Evolutionary conservation across 1,284 basidiomycete genomes (phyloP).

Genomic region (Ganoderma lingzhi): DNA sequence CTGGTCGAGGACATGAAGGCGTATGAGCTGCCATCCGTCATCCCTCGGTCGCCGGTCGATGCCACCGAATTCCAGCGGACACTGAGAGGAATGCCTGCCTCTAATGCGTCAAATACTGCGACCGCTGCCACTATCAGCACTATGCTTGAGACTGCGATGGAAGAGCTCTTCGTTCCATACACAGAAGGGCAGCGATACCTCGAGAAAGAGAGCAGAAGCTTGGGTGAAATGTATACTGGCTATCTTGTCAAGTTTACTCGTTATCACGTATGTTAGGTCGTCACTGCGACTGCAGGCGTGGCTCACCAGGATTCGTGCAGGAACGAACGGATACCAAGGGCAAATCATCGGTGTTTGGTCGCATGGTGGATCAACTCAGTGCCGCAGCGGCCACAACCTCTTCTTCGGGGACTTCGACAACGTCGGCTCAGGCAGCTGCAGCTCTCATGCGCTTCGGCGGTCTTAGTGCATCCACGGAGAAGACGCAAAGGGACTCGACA

Average conservation of each 20-base stretch:
- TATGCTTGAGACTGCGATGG: conserved; percentile 95
- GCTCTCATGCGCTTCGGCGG: conserved; percentile 86
- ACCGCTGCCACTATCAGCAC: conserved; percentile 71
- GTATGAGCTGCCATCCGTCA: conserved; percentile 83
- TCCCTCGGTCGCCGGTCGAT: conserved; percentile 68
- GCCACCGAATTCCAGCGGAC: conserved; percentile 65
- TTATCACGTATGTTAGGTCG: conserved; percentile 78
- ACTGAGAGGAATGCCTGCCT: conserved; percentile 53
- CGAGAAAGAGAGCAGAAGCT: conserved; percentile 89
- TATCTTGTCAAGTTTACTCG: conserved; percentile 83
- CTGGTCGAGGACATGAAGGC: conserved; percentile 94
- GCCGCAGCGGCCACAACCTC: conserved; percentile 75
- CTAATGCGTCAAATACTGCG: conserved; percentile 45
- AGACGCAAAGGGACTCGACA: conserved; percentile 57
- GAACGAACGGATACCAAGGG: conserved; percentile 76
- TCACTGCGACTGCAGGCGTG: background rate
- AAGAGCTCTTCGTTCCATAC: conserved; percentile 96
- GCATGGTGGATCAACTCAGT: conserved; percentile 92
- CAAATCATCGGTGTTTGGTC: conserved; percentile 89
- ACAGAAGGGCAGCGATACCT: conserved; percentile 93
- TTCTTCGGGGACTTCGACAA: conserved; percentile 64
- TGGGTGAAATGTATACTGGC: conserved; percentile 84
- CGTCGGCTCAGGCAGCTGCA: conserved; percentile 82
- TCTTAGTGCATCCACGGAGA: conserved; percentile 63
- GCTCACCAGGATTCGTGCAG: conserved; percentile 45